These are phyloP conservation scores for Gossypium trilobum DNA, from an alignment of 441 rosid species.

Conservation along the genomic window DNA sequence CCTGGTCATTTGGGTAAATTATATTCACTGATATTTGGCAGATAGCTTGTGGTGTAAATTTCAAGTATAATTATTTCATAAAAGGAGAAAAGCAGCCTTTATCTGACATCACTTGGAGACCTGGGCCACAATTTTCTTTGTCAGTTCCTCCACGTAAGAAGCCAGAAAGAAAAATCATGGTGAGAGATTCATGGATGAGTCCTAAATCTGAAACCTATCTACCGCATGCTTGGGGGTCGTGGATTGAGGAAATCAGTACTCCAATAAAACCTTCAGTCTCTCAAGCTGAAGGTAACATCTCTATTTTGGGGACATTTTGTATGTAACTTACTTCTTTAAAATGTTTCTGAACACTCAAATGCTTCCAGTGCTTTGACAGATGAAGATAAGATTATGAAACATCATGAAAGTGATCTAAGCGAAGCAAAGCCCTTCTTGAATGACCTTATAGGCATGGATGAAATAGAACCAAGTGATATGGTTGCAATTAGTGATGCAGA, in stretches of 20 bases:
- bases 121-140: slow-evolving; percentile 74
- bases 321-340: slow-evolving; percentile 23
- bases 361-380: slow-evolving; percentile 93
- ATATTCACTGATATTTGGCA: slow-evolving; percentile 25
- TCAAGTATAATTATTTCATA: slow-evolving; percentile 72
- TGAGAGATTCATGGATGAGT: slow-evolving; percentile 78
- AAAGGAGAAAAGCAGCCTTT: slow-evolving; percentile 46
- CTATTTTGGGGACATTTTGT: slow-evolving; percentile 18
- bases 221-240: slow-evolving; percentile 56
- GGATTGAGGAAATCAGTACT: slow-evolving; percentile 54
- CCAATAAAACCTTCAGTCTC: slow-evolving; percentile 25
- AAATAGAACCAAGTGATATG: slow-evolving; percentile 24
- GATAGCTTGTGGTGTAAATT: slow-evolving; percentile 61
- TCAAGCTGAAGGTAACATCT: slow-evolving; percentile 52
- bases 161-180: slow-evolving; percentile 36
- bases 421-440: slow-evolving; percentile 29
- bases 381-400: slow-evolving; percentile 31
- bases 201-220: slow-evolving; percentile 28
- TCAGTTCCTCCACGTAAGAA: slow-evolving; percentile 41
- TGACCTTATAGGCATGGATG: slow-evolving; percentile 30
- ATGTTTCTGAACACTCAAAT: slow-evolving; percentile 82
- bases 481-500: slow-evolving; percentile 18
- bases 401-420: slow-evolving; percentile 23
- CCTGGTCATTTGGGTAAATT: background rate
- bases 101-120: slow-evolving; percentile 58